Conservation (phyloP, 2,329 filamentous ascomycete genomes). For the Bipolaris bicolor region DNA sequence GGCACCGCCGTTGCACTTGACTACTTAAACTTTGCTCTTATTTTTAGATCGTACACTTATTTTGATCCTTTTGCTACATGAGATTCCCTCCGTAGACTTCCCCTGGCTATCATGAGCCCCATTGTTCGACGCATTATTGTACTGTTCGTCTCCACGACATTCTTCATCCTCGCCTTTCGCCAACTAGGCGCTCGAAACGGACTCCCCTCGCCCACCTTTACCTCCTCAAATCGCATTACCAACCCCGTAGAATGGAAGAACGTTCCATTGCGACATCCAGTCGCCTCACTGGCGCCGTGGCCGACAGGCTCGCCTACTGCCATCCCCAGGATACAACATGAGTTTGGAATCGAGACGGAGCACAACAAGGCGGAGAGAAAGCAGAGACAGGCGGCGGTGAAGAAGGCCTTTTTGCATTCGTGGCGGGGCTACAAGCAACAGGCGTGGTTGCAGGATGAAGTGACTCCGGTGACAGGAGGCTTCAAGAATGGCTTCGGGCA, state of each 20-base stretch:
- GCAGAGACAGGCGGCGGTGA: conserved; percentile 43
- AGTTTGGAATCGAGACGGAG: conserved; percentile 44
- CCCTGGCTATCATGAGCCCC: conserved; percentile 31
- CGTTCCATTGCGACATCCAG: conserved; percentile 38
- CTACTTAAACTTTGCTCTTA: background rate
- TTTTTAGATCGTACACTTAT: background rate
- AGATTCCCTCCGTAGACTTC: conserved; percentile 8
- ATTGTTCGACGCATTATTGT: conserved; percentile 39
- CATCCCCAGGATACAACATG: conserved; percentile 48
- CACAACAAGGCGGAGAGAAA: conserved; percentile 41
- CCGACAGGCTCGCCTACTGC: conserved; percentile 37
- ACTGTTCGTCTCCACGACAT: conserved; percentile 32
- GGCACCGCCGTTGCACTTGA: no score
- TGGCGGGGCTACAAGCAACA: conserved; percentile 60
- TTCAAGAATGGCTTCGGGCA: conserved; percentile 59
- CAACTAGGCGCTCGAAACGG: conserved; percentile 31
- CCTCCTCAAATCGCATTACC: conserved; percentile 35
- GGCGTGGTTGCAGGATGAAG: conserved; percentile 62
- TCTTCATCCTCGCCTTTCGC: conserved; percentile 41
- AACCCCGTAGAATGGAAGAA: conserved; percentile 44
- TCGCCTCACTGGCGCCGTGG: conserved; percentile 40
- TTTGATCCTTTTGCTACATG: background rate
- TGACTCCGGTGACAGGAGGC: conserved; percentile 57
- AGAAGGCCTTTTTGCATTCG: conserved; percentile 46
- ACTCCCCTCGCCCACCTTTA: conserved; percentile 29